phyloP scores from a whole-genome alignment of 1,139 yeast genomes.

The Pichia sp. region DNA sequence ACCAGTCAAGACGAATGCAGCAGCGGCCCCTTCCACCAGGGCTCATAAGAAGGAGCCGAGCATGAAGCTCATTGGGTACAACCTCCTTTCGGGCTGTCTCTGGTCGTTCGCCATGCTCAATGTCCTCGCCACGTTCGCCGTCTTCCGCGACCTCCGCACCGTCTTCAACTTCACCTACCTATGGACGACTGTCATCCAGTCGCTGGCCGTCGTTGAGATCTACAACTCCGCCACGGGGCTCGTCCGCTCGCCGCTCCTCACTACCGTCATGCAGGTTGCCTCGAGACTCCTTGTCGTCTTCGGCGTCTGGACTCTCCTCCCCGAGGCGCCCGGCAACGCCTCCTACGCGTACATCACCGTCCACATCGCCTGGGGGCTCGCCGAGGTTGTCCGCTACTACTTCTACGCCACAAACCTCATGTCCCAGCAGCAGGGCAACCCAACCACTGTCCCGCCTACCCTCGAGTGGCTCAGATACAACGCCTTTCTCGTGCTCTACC shows the following conservation, averaged over 20 bases:
- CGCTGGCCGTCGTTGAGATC: conserved; percentile 79
- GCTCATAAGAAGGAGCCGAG: background rate
- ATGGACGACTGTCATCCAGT: conserved; percentile 66
- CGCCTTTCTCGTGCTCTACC: conserved; percentile 77
- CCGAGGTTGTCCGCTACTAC: conserved; percentile 85
- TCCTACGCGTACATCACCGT: conserved; percentile 63
- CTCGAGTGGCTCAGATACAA: conserved; percentile 78
- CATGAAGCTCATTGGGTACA: conserved; percentile 40
- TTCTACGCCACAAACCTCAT: conserved; percentile 71
- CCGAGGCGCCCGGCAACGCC: conserved; percentile 57
- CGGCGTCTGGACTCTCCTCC: conserved; percentile 75
- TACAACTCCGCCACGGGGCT: conserved; percentile 71
- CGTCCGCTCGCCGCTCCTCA: conserved; percentile 79
- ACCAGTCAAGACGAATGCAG: background rate
- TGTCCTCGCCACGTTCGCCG: conserved; percentile 37
- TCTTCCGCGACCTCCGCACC: conserved; percentile 50
- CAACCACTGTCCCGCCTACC: conserved; percentile 48
- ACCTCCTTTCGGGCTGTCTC: conserved; percentile 58
- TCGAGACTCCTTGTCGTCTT: conserved; percentile 79
- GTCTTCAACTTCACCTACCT: conserved; percentile 56
- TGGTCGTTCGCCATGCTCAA: conserved; percentile 62
- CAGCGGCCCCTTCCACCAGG: background rate
- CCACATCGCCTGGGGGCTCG: conserved; percentile 80
- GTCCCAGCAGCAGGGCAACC: conserved; percentile 10
- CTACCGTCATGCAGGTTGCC: conserved; percentile 80